phyloP scores from a whole-genome alignment of 257 asterid species.

The Leptodermis oblonga region DNA sequence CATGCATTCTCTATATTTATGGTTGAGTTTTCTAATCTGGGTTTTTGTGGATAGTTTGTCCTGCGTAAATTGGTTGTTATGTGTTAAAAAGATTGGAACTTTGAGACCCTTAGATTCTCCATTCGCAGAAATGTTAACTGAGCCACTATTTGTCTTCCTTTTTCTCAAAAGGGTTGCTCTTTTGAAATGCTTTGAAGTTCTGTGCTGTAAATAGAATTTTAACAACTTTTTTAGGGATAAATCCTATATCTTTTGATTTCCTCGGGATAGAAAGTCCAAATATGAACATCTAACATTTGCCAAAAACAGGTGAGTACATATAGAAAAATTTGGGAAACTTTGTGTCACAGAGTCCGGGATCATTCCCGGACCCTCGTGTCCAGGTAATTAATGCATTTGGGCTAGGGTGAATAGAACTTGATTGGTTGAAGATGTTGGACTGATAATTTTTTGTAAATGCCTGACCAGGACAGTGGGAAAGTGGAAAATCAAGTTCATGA shows the following conservation, averaged over 20 bases:
- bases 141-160: not conserved
- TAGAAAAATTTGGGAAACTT: constrained; percentile 35
- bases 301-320: constrained; percentile 41
- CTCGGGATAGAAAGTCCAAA: not conserved
- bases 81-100: not conserved
- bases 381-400: constrained; percentile 43
- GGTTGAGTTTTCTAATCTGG: not conserved
- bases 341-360: constrained; percentile 40
- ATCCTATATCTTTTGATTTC: not conserved
- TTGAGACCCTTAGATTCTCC: not conserved
- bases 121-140: not conserved
- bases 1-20: not conserved
- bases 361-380: constrained; percentile 35
- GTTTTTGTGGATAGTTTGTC: not conserved
- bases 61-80: not conserved
- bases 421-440: constrained; percentile 5
- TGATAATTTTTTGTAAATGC: constrained; percentile 12
- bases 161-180: not conserved
- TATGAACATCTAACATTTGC: constrained; percentile 25
- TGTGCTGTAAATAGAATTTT: not conserved
- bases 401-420: constrained; percentile 10
- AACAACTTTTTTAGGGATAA: not conserved
- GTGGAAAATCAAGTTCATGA: constrained; percentile 24
- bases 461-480: constrained; percentile 61
- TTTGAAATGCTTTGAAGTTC: not conserved